Base-by-base conservation (phyloP, 129 eudicot genomes). In the Heracleum sosnowskyi region DNA sequence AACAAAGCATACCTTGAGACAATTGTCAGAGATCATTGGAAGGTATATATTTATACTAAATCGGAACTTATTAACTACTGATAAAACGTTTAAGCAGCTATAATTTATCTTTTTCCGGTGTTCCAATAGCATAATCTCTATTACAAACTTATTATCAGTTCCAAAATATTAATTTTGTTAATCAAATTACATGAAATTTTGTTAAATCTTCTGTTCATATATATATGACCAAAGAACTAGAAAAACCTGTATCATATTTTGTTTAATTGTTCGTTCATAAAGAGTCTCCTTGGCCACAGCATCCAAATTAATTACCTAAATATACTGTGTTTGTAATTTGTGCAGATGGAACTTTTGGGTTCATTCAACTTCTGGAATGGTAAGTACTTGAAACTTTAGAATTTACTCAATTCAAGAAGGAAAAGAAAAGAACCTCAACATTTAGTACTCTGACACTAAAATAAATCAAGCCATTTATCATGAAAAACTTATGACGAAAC, bases 271-370 rank as follows among this genome's bases (percentile, higher is more conserved):
- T 53, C 26, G 20, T 53, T 53, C 62, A 16, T 49, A 49, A 7
- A 15, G 18, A 46, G 53, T 49, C 9, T 17, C 9, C 57, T 4
- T 17, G n/a, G 64, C 64, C 63, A 26, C 28, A 31, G 22, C 36
- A 42, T n/a, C 31, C 24, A 47, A 20, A 24, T 73, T 73, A n/a
- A 17, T 41, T 42, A 17, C 11, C 74, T 69, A 64, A 64, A 37
- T 40, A 39, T n/a, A n/a, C 7, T 42, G 31, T 73, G 28, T 41
- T 0, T 73, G 9, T n/a, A 41, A 68, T 80, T 79, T 78, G 77
- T 82, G 79, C 88, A 90, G 96, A 90, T 90, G 96, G 86, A 90
- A 39, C 81, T 83, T 57, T 60, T 90, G 47, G 88, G 60, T 17
- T 83, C 79, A 69, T 84, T 83, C 42, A 78, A 81, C 62, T 90